Evolutionary conservation across 257 asterid species (phyloP).

Genomic region (Linderniella brevidens): DNA sequence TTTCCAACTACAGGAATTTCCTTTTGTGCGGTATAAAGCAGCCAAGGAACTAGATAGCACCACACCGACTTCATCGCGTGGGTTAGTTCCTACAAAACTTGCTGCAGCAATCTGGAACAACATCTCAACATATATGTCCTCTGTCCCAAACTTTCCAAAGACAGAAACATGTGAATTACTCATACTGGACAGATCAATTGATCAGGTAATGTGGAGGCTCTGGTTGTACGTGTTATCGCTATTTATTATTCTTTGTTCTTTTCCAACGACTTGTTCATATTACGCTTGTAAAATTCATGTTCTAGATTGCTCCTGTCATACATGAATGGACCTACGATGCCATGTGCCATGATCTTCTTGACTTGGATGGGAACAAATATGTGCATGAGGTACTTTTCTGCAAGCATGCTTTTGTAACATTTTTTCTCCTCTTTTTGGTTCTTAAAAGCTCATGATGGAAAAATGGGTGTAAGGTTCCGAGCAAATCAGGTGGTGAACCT

Average conservation of each 20-base stretch:
- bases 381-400: constrained; percentile 44
- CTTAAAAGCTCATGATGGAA: constrained; percentile 9
- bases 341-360: constrained; percentile 96
- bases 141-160: constrained; percentile 58
- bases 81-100: constrained; percentile 57
- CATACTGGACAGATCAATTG: constrained; percentile 81
- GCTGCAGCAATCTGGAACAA: constrained; percentile 71
- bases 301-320: constrained; percentile 81
- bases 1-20: constrained; percentile 43
- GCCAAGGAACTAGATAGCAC: constrained; percentile 41
- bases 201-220: constrained; percentile 38
- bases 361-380: constrained; percentile 75
- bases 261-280: constrained; percentile 1
- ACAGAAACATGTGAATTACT: constrained; percentile 80
- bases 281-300: constrained; percentile 6
- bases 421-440: constrained; percentile 9
- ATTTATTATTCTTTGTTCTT: background rate
- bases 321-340: constrained; percentile 99
- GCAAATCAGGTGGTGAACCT: constrained; percentile 59
- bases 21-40: constrained; percentile 60
- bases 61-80: constrained; percentile 26
- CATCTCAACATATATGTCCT: constrained; percentile 44
- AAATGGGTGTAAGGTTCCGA: constrained; percentile 30
- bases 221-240: constrained; percentile 5
- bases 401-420: constrained; percentile 3